Evolutionary conservation across 129 eudicot species (phyloP).

Genomic region (Tagetes erecta): DNA sequence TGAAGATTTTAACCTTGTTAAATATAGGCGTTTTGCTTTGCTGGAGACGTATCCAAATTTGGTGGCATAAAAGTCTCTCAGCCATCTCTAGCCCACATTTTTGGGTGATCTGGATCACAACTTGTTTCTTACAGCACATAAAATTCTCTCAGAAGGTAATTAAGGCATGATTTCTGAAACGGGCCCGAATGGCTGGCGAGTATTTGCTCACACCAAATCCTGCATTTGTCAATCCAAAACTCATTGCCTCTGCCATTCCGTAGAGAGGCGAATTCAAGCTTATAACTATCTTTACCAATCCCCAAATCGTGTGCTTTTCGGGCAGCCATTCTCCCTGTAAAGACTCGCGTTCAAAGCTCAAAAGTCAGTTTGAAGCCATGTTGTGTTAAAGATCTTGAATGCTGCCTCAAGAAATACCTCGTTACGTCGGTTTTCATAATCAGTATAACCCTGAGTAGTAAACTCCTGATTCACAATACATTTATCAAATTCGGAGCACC

Average conservation of each 20-base stretch:
- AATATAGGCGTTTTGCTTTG: constrained; percentile 7
- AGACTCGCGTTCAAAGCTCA: not conserved
- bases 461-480: constrained; percentile 23
- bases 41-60: constrained; percentile 4
- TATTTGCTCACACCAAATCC: constrained; percentile 83
- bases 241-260: constrained; percentile 80
- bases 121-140: not conserved
- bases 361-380: constrained; percentile 3
- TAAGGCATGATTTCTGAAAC: constrained; percentile 80
- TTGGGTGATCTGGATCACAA: not conserved
- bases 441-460: constrained; percentile 22
- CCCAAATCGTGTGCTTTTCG: constrained; percentile 60
- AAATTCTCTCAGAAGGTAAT: constrained; percentile 40
- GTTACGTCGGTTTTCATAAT: constrained; percentile 25
- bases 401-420: constrained; percentile 26
- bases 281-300: constrained; percentile 45
- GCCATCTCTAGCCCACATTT: constrained; percentile 1
- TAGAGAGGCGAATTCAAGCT: constrained; percentile 81
- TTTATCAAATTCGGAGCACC: constrained; percentile 26
- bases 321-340: constrained; percentile 65
- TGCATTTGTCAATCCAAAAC: constrained; percentile 63
- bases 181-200: constrained; percentile 83
- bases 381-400: constrained; percentile 15
- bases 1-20: not conserved
- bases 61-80: constrained; percentile 10